Conservation (phyloP, 2,329 filamentous ascomycete species). For the Endoconidiophora polonica region DNA sequence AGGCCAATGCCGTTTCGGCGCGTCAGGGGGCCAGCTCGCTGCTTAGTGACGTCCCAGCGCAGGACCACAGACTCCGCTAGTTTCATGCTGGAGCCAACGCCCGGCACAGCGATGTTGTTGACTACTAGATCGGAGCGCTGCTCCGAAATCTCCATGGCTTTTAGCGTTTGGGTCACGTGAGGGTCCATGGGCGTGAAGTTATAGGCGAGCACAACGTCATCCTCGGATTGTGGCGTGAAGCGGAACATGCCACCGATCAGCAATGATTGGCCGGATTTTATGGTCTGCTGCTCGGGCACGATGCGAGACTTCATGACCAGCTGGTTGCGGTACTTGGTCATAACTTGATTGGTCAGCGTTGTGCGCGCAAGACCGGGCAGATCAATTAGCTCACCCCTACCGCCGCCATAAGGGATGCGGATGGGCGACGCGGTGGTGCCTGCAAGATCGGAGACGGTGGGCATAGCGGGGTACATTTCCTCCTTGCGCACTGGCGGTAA, state of each 20-base stretch:
- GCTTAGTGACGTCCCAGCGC: constrained; percentile 67
- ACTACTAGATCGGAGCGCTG: constrained; percentile 42
- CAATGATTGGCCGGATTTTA: constrained; percentile 65
- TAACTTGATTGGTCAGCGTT: constrained; percentile 54
- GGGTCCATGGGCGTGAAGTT: constrained; percentile 65
- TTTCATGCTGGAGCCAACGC: constrained; percentile 38
- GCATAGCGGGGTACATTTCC: constrained; percentile 65
- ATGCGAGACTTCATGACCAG: constrained; percentile 68
- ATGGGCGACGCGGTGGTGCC: constrained; percentile 94
- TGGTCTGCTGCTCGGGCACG: constrained; percentile 51
- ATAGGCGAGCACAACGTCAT: constrained; percentile 58
- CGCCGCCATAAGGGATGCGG: constrained; percentile 72
- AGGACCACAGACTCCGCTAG: constrained; percentile 63
- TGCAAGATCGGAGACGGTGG: constrained; percentile 68
- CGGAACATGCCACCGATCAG: constrained; percentile 74
- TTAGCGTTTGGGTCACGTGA: constrained; percentile 65
- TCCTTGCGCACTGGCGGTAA: constrained; percentile 63
- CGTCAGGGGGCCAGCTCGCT: constrained; percentile 58
- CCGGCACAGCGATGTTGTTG: constrained; percentile 44
- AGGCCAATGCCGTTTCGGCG: constrained; percentile 43
- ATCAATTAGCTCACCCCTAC: constrained; percentile 82
- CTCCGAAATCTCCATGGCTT: constrained; percentile 57
- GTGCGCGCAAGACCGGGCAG: constrained; percentile 70
- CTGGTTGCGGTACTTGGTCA: constrained; percentile 44
- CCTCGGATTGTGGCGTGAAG: constrained; percentile 54